Conservation (phyloP, 768 basidiomycete species). For the Leccinum fibrillosum region DNA sequence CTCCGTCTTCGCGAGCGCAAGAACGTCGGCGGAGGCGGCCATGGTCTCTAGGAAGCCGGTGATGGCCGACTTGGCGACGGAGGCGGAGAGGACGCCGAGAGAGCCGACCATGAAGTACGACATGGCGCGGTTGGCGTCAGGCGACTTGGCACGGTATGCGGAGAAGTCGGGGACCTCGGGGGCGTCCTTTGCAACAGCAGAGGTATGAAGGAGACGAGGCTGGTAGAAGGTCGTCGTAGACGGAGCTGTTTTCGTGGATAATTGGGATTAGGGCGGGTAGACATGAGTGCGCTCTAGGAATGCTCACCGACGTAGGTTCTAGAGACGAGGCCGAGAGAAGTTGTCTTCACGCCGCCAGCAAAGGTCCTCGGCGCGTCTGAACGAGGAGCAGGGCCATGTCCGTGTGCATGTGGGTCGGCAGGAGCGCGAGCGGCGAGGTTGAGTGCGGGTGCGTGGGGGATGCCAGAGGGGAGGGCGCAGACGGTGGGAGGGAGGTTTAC, state of each 20-base stretch:
- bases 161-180: slow-evolving; percentile 89
- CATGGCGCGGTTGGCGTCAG: slow-evolving; percentile 65
- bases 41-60: slow-evolving; percentile 94
- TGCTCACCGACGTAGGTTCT: slow-evolving; percentile 65
- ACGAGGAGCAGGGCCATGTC: slow-evolving; percentile 55
- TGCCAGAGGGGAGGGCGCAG: slow-evolving; percentile 72
- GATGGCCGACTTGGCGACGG: slow-evolving; percentile 90
- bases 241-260: slow-evolving; percentile 34
- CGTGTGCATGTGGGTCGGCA: slow-evolving; percentile 53
- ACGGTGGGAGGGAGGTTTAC: slow-evolving; percentile 80
- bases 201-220: slow-evolving; percentile 76
- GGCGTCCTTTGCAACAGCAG: slow-evolving; percentile 62
- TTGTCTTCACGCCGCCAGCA: slow-evolving; percentile 50
- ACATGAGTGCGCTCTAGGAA: neutral
- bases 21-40: slow-evolving; percentile 96
- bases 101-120: slow-evolving; percentile 91
- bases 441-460: slow-evolving; percentile 73
- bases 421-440: slow-evolving; percentile 70
- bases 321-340: slow-evolving; percentile 55
- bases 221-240: slow-evolving; percentile 53
- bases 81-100: slow-evolving; percentile 90
- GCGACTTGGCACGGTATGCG: slow-evolving; percentile 69
- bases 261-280: slow-evolving; percentile 14
- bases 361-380: slow-evolving; percentile 62
- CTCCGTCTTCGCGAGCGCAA: slow-evolving; percentile 97